These are phyloP conservation scores for Hevea brasiliensis DNA, from an alignment of 345 rosid genomes.

Conservation along the genomic window DNA sequence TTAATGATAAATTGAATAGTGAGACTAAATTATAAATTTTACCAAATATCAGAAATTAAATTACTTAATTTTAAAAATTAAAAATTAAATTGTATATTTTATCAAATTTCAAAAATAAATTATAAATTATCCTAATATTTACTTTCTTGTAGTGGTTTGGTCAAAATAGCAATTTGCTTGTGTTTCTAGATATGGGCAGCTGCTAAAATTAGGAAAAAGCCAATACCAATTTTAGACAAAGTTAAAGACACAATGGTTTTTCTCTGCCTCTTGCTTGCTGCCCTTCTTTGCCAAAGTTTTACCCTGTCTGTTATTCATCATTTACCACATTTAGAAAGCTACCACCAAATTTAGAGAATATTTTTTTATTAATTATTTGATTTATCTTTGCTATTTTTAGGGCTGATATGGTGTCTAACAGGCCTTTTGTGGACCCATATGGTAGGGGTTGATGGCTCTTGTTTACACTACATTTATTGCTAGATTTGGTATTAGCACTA, in stretches of 20 bases:
- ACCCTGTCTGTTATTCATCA: neutral
- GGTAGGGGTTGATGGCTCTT: neutral
- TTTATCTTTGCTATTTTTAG: neutral
- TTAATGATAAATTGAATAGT: too few relatives aligned
- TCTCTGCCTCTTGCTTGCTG: neutral
- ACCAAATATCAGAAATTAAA: too few relatives aligned
- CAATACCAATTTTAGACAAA: neutral
- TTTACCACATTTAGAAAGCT: slow-evolving; percentile 10
- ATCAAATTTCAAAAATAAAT: too few relatives aligned
- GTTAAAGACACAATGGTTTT: neutral
- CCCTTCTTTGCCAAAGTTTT: neutral
- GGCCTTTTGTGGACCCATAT: neutral
- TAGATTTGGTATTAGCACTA: slow-evolving; percentile 11
- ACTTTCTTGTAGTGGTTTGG: too few relatives aligned
- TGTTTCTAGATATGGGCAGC: slow-evolving; percentile 1
- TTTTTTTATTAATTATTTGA: neutral
- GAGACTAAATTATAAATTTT: too few relatives aligned
- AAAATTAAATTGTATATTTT: too few relatives aligned
- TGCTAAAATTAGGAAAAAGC: neutral
- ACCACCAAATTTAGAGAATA: neutral
- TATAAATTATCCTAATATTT: too few relatives aligned
- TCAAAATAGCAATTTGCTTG: slow-evolving; percentile 1
- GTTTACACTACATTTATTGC: neutral
- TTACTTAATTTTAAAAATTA: too few relatives aligned
- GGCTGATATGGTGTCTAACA: neutral